Evolutionary conservation across 306 rosid genomes (phyloP), one percentile per base, ranked within the genome.

Genomic region (Psophocarpus tetragonolobus): DNA sequence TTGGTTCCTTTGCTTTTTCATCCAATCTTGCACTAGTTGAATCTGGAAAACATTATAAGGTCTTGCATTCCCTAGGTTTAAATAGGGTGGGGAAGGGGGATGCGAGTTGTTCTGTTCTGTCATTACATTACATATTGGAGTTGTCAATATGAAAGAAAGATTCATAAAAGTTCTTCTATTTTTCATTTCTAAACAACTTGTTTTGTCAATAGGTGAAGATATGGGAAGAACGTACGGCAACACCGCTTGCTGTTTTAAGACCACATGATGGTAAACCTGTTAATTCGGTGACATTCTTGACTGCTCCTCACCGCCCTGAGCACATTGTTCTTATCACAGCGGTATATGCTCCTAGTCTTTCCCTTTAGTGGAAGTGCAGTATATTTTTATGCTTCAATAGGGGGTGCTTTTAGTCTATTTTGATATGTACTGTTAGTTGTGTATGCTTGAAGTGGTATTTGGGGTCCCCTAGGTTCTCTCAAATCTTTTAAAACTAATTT

Each of bases 201-300:
- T 57, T 70, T 73, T 82, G 62, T 42, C 75, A 61, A 84, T 88
- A 90, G 95, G 89, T 90, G 82, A 90, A 88, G 86, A 85, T 90
- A 76, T 90, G 95, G 95, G 95, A 81, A 80, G 95, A 90, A 82
- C 89, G 89, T 5, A 90, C 83, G 82, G 74, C 86, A 62, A 44
- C 77, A 2, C 92, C 91, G 13, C 88, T 88, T 69, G 87, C 95
- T 65, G 87, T 90, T 63, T 24, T 90, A 64, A 87, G 85, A 77
- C 95, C 92, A 10, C 89, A 90, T 71, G 91, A 87, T 83, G 91
- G 95, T 41, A 83, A 66, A 64, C 91, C 95, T 54, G 92, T 90
- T 62, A 81, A 83, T 87, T 90, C 92, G 23, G 92, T 83, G 84
- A 90, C 92, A 29, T 90, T 90, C 81, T 83, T 90, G 83, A 85